Percentiles rank a stretch among this genome's conserved stretches.
These are phyloP conservation scores for Achaetomium macrosporum DNA, from an alignment of 2,329 filamentous ascomycete genomes.

Conservation along the genomic window DNA sequence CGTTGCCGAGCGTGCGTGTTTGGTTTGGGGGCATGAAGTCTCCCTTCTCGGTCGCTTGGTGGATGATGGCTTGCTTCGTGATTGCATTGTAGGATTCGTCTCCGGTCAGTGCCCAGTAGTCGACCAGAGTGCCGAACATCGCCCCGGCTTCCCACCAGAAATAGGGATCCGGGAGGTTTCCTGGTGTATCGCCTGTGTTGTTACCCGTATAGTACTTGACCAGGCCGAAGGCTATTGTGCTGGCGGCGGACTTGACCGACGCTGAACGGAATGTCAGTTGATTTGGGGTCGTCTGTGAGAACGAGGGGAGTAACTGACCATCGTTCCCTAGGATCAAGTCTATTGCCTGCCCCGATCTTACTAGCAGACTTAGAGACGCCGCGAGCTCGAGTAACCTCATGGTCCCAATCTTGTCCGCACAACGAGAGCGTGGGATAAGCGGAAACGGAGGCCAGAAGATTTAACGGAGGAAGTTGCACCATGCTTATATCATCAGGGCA, in stretches of 20 bases:
- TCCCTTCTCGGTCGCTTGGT: conserved; percentile 52
- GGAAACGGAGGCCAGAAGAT: not conserved
- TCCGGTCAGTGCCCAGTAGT: conserved; percentile 67
- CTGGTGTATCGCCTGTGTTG: conserved; percentile 52
- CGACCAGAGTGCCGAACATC: conserved; percentile 64
- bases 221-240: conserved; percentile 42
- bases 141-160: conserved; percentile 74
- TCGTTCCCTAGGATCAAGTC: conserved; percentile 22
- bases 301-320: conserved; percentile 11
- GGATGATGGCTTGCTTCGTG: conserved; percentile 52
- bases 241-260: conserved; percentile 45
- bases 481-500: not conserved
- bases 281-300: not conserved
- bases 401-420: not conserved
- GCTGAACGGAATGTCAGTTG: conserved; percentile 31
- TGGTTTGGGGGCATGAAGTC: conserved; percentile 66
- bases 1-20: conserved; percentile 58
- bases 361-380: conserved; percentile 6
- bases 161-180: conserved; percentile 55
- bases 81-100: conserved; percentile 59
- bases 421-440: not conserved
- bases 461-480: not conserved
- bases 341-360: conserved; percentile 13
- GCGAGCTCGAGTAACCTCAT: conserved; percentile 11
- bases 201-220: conserved; percentile 51